Percentiles rank a stretch among this genome's conserved stretches.
Conservation (phyloP, 163 green algal genomes). For the Volvox carteri region DNA sequence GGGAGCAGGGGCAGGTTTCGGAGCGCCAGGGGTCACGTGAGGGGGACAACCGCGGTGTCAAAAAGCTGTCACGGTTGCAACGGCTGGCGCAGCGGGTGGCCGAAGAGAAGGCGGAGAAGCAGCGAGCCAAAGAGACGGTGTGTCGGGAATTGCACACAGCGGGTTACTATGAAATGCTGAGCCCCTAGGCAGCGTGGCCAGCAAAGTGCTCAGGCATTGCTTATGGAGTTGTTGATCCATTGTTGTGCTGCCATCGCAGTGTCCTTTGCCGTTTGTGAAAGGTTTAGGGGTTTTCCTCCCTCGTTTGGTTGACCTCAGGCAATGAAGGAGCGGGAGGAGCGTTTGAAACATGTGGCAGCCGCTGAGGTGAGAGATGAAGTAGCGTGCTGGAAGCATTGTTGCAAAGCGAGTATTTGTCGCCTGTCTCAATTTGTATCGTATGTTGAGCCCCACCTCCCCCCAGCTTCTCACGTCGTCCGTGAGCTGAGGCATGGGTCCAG, state of each 20-base stretch:
- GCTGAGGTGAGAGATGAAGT: not conserved
- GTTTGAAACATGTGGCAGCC: slow-evolving; percentile 6
- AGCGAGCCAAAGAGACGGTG: slow-evolving; percentile 38
- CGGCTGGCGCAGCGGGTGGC: slow-evolving; percentile 36
- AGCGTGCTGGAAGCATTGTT: too few species aligned
- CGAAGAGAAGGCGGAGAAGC: slow-evolving; percentile 46
- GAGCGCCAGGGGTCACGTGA: not conserved
- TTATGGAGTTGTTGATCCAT: too few species aligned
- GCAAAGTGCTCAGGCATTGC: too few species aligned
- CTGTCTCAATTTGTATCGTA: too few species aligned
- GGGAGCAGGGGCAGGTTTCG: not conserved
- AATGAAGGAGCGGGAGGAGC: slow-evolving; percentile 40
- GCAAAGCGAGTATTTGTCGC: too few species aligned
- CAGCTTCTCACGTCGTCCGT: too few species aligned
- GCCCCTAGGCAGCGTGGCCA: too few species aligned
- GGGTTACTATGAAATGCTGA: not conserved
- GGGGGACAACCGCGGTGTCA: not conserved
- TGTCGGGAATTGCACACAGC: not conserved
- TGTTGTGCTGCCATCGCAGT: too few species aligned
- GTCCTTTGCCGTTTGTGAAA: too few species aligned
- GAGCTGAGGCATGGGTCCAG: too few species aligned
- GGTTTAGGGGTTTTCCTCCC: too few species aligned
- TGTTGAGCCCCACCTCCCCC: too few species aligned
- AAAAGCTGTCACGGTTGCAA: slow-evolving; percentile 26
- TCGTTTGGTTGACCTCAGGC: slow-evolving; percentile 26